Base-by-base conservation (phyloP, 352 stramenopile species). In the Pythium dissimile region DNA sequence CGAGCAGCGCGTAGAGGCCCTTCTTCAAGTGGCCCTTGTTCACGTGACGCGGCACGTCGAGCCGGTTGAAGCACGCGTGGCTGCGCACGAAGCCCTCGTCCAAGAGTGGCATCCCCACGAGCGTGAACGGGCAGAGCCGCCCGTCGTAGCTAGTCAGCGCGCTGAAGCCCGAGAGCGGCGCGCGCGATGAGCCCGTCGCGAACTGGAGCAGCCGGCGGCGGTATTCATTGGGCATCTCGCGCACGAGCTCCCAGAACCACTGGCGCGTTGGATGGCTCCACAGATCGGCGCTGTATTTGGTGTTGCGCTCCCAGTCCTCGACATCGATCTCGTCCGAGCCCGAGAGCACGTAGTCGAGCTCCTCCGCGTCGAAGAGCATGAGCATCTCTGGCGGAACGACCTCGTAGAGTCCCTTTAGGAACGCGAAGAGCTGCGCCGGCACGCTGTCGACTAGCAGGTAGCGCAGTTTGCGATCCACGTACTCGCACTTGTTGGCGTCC, bases 171-270 rank as follows among this genome's bases (percentile, higher is more conserved):
- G 75, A 77, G 27, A 91, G 59, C 35, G 87, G 87, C 5, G 91
- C 85, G 21, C 82, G 84, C 2, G 84, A 80, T 16, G 78, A 92
- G 11, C 87, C 87, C 10, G 87, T 96, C 8, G 81, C 72, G 43
- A 95, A 95, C 24, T 90, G 69, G 21, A 96, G 65, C 45, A 96
- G 67, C 9, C 80, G 77, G 0, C 79, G 75, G 0, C 80, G 72
- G 30, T 93, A 86, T 58, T 93, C 77, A 50, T 85, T 86, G 13
- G 83, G 74, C 80, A 92, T 90, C 39, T 88, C 81, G 24, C 87
- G 84, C 63, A 99, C 84, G 31, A 98, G 86, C 54, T 97, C 96
- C 96, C 96, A 99, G 64, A 99, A 99, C 95, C 94, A 98, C 26
- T 62, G 52, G 7, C 62, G 67, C 1, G 77, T 66, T 18, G 38